These are phyloP conservation scores for Lentinula sp. DNA, from an alignment of 768 basidiomycete genomes.

Conservation along the genomic window DNA sequence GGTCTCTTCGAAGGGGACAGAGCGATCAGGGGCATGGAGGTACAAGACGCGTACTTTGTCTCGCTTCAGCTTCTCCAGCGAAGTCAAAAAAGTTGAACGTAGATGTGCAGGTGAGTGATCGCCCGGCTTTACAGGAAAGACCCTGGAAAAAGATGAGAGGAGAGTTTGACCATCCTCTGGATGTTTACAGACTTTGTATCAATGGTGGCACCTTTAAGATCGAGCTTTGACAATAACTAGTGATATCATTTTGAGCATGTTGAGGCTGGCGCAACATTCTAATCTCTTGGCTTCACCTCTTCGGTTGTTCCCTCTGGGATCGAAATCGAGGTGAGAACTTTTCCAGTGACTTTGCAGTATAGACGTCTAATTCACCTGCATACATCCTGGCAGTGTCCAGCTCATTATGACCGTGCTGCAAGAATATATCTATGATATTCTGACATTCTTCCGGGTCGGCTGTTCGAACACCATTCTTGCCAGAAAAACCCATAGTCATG, in stretches of 20 bases:
- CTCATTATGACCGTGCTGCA: constrained; percentile 33
- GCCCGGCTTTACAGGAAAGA: constrained; percentile 32
- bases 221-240: constrained; percentile 33
- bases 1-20: constrained; percentile 43
- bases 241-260: neutral
- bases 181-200: constrained; percentile 38
- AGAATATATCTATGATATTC: constrained; percentile 38
- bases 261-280: neutral
- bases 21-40: constrained; percentile 43
- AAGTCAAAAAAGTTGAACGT: constrained; percentile 28
- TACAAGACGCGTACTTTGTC: constrained; percentile 34
- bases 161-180: neutral
- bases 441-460: constrained; percentile 29
- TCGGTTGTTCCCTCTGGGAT: constrained; percentile 39
- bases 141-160: constrained; percentile 18
- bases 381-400: constrained; percentile 46
- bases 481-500: constrained; percentile 22
- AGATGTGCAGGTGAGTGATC: constrained; percentile 31
- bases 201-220: constrained; percentile 31
- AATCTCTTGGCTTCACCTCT: constrained; percentile 21
- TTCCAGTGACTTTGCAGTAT: no score
- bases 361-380: constrained; percentile 10
- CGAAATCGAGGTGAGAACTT: neutral
- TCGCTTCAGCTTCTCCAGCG: constrained; percentile 24
- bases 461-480: constrained; percentile 34